phyloP scores from a whole-genome alignment of 139 green algal genomes.

The Picochlorum sp. region DNA sequence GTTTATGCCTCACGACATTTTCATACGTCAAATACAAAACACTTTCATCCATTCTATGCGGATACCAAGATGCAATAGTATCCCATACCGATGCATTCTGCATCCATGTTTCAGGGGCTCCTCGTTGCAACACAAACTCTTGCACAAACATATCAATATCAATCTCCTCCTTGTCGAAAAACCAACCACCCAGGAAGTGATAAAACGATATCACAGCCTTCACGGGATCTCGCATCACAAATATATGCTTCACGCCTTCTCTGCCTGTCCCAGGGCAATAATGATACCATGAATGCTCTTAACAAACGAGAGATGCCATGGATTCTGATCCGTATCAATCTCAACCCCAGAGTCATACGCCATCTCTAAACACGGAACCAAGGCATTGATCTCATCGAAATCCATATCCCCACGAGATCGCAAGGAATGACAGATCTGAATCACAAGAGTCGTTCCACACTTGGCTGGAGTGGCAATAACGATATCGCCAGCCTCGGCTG shows the following conservation, averaged over 20 bases:
- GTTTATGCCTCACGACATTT: conserved; percentile 31
- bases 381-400: conserved; percentile 43
- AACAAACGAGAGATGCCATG: conserved; percentile 14
- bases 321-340: background rate
- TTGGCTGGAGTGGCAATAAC: conserved; percentile 20
- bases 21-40: conserved; percentile 44
- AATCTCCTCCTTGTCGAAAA: conserved; percentile 17
- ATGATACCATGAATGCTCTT: conserved; percentile 31
- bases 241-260: conserved; percentile 26
- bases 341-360: conserved; percentile 14
- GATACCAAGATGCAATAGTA: conserved; percentile 35
- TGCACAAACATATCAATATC: conserved; percentile 26
- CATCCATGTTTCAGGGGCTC: conserved; percentile 10
- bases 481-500: conserved; percentile 1
- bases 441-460: conserved; percentile 37
- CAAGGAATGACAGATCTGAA: conserved; percentile 34
- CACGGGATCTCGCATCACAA: conserved; percentile 23
- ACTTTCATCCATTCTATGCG: conserved; percentile 21
- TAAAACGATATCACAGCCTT: conserved; percentile 36
- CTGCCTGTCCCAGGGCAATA: conserved; percentile 16
- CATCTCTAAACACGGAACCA: conserved; percentile 31
- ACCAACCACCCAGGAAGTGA: conserved; percentile 35
- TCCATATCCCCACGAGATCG: conserved; percentile 31
- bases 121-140: conserved; percentile 26
- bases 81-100: conserved; percentile 27